Conservation (phyloP, 116 monocot genomes). For the Papilionanthe hybrid region DNA sequence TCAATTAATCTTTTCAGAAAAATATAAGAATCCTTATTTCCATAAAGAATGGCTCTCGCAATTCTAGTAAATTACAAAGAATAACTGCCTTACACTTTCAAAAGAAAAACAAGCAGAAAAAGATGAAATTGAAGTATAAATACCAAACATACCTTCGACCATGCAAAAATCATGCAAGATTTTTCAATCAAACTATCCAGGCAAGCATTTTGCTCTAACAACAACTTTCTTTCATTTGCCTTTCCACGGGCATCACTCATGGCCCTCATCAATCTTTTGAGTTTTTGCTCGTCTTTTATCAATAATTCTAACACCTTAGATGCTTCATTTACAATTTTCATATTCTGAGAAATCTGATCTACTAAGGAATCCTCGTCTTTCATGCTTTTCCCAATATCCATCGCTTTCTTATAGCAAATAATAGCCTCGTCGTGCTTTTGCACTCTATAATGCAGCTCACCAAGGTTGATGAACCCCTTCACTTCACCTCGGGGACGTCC, state of each 20-base stretch:
- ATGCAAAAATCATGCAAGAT: constrained; percentile 50
- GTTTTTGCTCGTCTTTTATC: constrained; percentile 67
- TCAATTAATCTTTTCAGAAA: background rate
- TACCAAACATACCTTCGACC: constrained; percentile 60
- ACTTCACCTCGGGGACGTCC: constrained; percentile 71
- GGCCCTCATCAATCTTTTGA: constrained; percentile 57
- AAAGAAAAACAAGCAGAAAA: background rate
- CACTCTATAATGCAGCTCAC: background rate
- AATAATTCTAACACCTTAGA: constrained; percentile 49
- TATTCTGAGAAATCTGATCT: constrained; percentile 36
- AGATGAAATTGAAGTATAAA: background rate
- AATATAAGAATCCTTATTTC: background rate
- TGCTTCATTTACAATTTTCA: too few relatives aligned
- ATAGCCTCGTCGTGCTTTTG: constrained; percentile 79
- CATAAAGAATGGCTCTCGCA: background rate
- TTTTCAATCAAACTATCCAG: constrained; percentile 74
- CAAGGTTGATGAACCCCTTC: constrained; percentile 88
- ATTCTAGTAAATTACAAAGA: background rate
- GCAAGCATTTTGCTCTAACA: background rate
- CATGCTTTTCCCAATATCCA: constrained; percentile 55
- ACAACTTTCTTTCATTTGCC: constrained; percentile 58
- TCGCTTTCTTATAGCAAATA: constrained; percentile 58
- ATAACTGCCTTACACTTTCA: background rate
- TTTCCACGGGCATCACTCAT: constrained; percentile 53
- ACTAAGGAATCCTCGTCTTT: constrained; percentile 80